Evolutionary conservation across 2,329 filamentous ascomycete species (phyloP), one percentile per base, ranked within the genome.

Genomic region (Nemania bipapillata): DNA sequence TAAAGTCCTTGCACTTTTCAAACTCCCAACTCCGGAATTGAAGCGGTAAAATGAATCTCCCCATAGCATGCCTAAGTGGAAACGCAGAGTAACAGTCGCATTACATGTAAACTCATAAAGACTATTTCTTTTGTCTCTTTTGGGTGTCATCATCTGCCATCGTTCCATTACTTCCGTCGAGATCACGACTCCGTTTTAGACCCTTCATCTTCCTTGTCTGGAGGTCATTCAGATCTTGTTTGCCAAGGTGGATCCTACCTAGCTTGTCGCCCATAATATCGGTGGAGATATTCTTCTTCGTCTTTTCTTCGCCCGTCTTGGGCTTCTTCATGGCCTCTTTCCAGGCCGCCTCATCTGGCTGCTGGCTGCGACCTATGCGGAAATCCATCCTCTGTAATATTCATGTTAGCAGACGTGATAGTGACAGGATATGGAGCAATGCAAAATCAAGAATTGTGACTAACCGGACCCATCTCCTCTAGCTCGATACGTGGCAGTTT

Each of bases 191-290:
- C 73, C 96, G 87, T 88, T 98, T 99, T 74, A 99, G 82, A 74
- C 94, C 96, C 89, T 99, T 99, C 94, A 99, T 98, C 89, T 99
- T 99, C 78, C 96, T 90, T 61, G 94, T 96, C 85, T 99, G 96
- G 81, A 99, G 81, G 75, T 91, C 88, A 78, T 85, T 86, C 67
- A 99, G 86, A 82, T 99, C 94, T 82, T 97, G 94, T 84, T 91
- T 93, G 77, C 92, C 93, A 68, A 97, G 82, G 80, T 99, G 96
- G 71, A 99, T 92, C 74, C 94, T 90, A 71, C 95, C 96, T 72
- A 98, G 86, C 90, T 98, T 98, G 82, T 99, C 96, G 79, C 96
- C 96, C 83, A 99, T 93, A 50, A 90, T 82, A 80, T 98, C 94
- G 65, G 92, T 96, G 63, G 90, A 88, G 75, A 99, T 91, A 81